A percentile compares a stretch with the other conserved stretches of the same genome.
These are phyloP conservation scores for Rubia peregrina DNA, from an alignment of 305 asterid species.

Conservation along the genomic window DNA sequence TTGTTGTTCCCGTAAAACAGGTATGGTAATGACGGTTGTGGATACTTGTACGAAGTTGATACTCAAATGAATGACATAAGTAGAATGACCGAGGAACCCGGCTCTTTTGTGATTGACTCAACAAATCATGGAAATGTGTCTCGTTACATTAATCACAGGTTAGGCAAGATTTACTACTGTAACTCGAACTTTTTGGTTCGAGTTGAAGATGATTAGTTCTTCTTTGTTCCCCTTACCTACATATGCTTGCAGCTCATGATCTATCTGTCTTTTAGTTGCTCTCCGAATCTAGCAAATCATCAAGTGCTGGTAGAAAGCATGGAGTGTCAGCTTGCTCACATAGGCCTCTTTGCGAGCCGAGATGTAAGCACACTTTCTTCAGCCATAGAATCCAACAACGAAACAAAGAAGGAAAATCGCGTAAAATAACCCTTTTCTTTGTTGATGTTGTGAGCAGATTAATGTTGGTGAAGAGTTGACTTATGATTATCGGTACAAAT, in stretches of 20 bases:
- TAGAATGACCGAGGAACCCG: slow-evolving; percentile 78
- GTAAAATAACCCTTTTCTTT: background rate
- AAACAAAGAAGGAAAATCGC: background rate
- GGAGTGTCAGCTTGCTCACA: slow-evolving; percentile 82
- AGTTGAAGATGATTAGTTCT: background rate
- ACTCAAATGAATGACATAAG: slow-evolving; percentile 71
- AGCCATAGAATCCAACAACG: background rate
- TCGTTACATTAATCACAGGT: slow-evolving; percentile 96
- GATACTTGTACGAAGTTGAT: slow-evolving; percentile 65
- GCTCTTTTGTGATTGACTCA: slow-evolving; percentile 69
- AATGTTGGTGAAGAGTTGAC: slow-evolving; percentile 85
- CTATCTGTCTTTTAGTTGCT: slow-evolving; percentile 52
- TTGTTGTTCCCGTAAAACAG: slow-evolving; percentile 33
- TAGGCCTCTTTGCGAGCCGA: slow-evolving; percentile 83
- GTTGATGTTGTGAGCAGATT: slow-evolving; percentile 52
- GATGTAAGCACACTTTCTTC: slow-evolving; percentile 51
- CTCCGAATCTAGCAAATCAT: slow-evolving; percentile 80
- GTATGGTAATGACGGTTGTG: slow-evolving; percentile 52
- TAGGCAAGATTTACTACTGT: slow-evolving; percentile 21
- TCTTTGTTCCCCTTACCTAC: background rate
- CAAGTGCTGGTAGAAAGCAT: slow-evolving; percentile 97
- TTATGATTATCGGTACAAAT: slow-evolving; percentile 66
- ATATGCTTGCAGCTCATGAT: slow-evolving; percentile 14
- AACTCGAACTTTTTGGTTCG: background rate
- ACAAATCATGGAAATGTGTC: slow-evolving; percentile 86